Evolutionary conservation across 2,329 filamentous ascomycete genomes (phyloP), one percentile per base, ranked within the genome.

Genomic region (Cadophora sp.): DNA sequence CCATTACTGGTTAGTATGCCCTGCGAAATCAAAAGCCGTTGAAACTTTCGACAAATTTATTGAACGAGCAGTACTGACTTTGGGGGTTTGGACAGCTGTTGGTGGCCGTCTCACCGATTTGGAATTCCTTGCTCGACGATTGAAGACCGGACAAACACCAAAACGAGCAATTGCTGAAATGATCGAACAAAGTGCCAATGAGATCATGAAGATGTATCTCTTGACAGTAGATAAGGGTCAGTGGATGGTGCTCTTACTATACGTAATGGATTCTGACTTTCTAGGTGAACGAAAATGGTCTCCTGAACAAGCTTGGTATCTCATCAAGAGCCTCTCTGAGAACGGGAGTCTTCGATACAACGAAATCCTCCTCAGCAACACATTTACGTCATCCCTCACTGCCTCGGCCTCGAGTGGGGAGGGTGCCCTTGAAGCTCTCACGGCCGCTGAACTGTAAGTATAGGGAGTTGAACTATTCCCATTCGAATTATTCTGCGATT

Each of bases 61-160:
- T 22, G 33, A 43, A 24, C 22, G n/a, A 27, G 20, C 20, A 22
- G 4, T 43, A 16, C 55, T 58, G 20, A 58, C 13, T 18, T 9
- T 43, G 13, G 20, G 4, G n/a, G 6, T 18, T 13, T 24, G 41
- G 20, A 16, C 18, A 33, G 86, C 89, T 0, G 85, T 99, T 1
- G 96, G 96, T 24, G 96, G 96, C 1, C 92, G 96, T 3, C 85
- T 99, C n/a, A 97, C 94, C 0, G 96, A 99, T 76, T 89, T 99
- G 22, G 95, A 98, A 76, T 96, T 96, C 76, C 87, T 99, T 51
- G 91, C 94, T n/a, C 89, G 95, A 43, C 87, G 96, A 20, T 91
- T 99, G 73, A 93, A 93, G 79, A 89, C 91, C 0, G 95, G 96
- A 18, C 94, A 97, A 78, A 91, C 86, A 1, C 96, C 96, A 0